A percentile compares a stretch with the other conserved stretches of the same genome.
phyloP scores from a whole-genome alignment of 202 grass and related monocot genomes.

The Tripidium arundinaceum region DNA sequence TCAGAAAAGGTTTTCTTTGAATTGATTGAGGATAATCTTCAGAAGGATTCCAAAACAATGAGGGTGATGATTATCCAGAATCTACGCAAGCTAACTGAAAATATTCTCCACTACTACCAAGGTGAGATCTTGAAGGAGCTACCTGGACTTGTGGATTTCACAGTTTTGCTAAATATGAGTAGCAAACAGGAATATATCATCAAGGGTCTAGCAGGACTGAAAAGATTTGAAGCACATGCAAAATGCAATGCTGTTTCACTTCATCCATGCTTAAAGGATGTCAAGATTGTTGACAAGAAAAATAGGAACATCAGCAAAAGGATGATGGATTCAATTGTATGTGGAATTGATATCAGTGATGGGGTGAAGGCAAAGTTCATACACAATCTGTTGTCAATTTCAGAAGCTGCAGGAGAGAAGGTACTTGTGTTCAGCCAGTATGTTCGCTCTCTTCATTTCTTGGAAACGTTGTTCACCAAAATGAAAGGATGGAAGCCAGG shows the following conservation, averaged over 20 bases:
- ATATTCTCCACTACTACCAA: constrained; percentile 87
- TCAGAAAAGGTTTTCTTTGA: constrained; percentile 60
- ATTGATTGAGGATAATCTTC: constrained; percentile 67
- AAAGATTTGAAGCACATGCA: constrained; percentile 53
- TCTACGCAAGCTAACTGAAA: constrained; percentile 61
- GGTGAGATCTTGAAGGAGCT: constrained; percentile 74
- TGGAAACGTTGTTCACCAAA: constrained; percentile 58
- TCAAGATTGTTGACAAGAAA: constrained; percentile 36
- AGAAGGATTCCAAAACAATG: constrained; percentile 52
- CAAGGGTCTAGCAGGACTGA: constrained; percentile 35
- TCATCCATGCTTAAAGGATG: constrained; percentile 63
- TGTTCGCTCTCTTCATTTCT: constrained; percentile 54
- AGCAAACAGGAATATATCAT: constrained; percentile 44
- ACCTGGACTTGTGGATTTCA: constrained; percentile 77
- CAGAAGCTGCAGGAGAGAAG: constrained; percentile 64
- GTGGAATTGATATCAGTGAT: constrained; percentile 40
- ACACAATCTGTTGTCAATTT: constrained; percentile 60
- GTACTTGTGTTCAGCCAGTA: constrained; percentile 83
- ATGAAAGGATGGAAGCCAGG: constrained; percentile 66
- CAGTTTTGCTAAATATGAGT: constrained; percentile 62
- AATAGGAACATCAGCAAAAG: constrained; percentile 4
- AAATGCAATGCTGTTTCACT: constrained; percentile 68
- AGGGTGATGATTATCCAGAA: constrained; percentile 68
- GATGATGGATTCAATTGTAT: constrained; percentile 47
- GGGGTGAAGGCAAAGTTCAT: constrained; percentile 73